These are phyloP conservation scores for Amanita exitialis DNA, from an alignment of 768 basidiomycete species.

Conservation along the genomic window DNA sequence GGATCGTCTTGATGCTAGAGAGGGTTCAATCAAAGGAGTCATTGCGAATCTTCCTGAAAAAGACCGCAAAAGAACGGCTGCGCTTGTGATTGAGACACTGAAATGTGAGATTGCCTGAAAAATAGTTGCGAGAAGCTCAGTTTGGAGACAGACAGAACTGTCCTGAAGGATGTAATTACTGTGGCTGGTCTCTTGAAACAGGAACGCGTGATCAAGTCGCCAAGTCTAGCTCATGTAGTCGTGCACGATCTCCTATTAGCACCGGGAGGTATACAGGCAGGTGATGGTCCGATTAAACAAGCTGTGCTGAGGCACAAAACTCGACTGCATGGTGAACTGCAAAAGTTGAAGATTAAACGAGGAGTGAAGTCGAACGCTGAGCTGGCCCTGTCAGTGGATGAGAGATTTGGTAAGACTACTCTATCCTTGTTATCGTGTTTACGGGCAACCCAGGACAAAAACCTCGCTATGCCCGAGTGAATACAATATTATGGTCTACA, in stretches of 20 bases:
- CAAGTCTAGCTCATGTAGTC: constrained; percentile 73
- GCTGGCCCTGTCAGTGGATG: constrained; percentile 51
- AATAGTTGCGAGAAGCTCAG: constrained; percentile 7
- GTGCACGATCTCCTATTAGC: constrained; percentile 86
- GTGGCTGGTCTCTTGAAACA: constrained; percentile 58
- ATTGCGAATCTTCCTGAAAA: constrained; percentile 66
- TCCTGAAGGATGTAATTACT: constrained; percentile 61
- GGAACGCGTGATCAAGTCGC: constrained; percentile 71
- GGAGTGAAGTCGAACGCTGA: constrained; percentile 58
- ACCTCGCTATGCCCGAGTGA: constrained; percentile 81
- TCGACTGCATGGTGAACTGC: constrained; percentile 76
- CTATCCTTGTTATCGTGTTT: constrained; percentile 4
- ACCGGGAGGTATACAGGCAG: constrained; percentile 71
- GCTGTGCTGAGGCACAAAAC: constrained; percentile 86
- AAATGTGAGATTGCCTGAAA: constrained; percentile 59
- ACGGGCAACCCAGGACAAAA: constrained; percentile 40
- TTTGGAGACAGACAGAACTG: constrained; percentile 54
- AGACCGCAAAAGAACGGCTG: constrained; percentile 68
- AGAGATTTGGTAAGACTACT: constrained; percentile 44
- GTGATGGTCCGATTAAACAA: constrained; percentile 85
- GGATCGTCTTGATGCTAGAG: constrained; percentile 78
- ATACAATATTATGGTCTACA: constrained; percentile 57
- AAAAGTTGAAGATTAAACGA: constrained; percentile 70
- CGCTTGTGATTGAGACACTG: constrained; percentile 87
- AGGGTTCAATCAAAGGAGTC: constrained; percentile 88